phyloP scores from a whole-genome alignment of 2,329 filamentous ascomycete genomes.

The Sporothrix brunneoviolacea region DNA sequence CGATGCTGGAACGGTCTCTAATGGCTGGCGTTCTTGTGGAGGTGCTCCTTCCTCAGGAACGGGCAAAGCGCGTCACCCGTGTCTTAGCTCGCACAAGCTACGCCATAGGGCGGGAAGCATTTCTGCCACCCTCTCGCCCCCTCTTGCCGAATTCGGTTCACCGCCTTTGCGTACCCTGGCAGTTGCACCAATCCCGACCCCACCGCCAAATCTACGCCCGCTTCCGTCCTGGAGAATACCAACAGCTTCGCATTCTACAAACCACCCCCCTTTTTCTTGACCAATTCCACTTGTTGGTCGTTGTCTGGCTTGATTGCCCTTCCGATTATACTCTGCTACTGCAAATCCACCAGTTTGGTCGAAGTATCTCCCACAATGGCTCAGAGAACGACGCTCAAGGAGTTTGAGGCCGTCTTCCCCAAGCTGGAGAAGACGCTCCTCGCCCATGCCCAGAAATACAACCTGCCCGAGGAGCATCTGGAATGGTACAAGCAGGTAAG shows the following conservation, averaged over 20 bases:
- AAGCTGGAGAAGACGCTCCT: constrained; percentile 77
- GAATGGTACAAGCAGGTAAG: constrained; percentile 80
- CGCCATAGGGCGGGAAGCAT: background rate
- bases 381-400: constrained; percentile 68
- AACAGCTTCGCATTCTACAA: background rate
- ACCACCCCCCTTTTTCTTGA: too few relatives aligned
- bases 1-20: too few relatives aligned
- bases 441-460: constrained; percentile 72
- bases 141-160: constrained; percentile 4
- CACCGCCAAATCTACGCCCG: background rate
- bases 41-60: constrained; percentile 3
- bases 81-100: background rate
- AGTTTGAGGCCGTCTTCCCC: constrained; percentile 88
- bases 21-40: too few relatives aligned
- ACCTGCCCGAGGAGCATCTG: constrained; percentile 71
- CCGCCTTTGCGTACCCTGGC: constrained; percentile 7
- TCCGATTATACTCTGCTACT: too few relatives aligned
- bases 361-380: constrained; percentile 51
- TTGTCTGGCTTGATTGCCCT: too few relatives aligned
- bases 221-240: constrained; percentile 1
- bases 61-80: constrained; percentile 7
- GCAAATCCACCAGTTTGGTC: too few relatives aligned
- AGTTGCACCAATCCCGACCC: background rate
- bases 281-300: too few relatives aligned
- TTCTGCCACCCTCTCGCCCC: background rate